A percentile compares a stretch with the other conserved stretches of the same genome.
Evolutionary conservation across 2,329 filamentous ascomycete genomes (phyloP).

Genomic region (Penicillium sp.): DNA sequence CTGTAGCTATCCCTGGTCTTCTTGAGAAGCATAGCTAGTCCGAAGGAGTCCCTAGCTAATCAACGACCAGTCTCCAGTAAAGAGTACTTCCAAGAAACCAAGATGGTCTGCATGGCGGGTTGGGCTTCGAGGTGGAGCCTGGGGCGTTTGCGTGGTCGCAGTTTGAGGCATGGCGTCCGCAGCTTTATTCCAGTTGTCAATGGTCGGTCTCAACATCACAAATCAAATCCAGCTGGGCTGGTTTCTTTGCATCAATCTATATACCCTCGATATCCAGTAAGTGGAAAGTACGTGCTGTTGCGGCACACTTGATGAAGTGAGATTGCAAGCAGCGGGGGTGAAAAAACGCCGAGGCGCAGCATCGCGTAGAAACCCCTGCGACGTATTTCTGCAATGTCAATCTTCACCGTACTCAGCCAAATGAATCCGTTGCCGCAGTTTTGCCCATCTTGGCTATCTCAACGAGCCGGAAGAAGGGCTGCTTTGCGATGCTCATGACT

Average conservation of each 20-base stretch:
- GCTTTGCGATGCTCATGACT: neutral
- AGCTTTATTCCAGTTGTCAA: neutral
- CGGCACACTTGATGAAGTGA: neutral
- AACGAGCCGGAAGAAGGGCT: neutral
- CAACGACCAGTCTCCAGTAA: neutral
- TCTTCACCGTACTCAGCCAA: constrained; percentile 6
- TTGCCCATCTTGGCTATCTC: constrained; percentile 1
- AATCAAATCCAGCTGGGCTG: neutral
- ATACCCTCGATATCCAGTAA: neutral
- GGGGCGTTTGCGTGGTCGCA: neutral
- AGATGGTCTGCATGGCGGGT: neutral
- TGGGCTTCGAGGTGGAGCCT: neutral
- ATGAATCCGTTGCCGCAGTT: neutral
- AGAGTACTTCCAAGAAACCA: neutral
- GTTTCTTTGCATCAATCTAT: neutral
- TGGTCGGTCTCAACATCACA: neutral
- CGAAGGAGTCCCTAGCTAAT: too few relatives aligned
- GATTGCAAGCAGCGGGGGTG: neutral
- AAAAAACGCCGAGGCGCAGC: neutral
- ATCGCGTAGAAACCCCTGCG: neutral
- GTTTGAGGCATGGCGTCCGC: neutral
- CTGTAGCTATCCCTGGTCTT: neutral
- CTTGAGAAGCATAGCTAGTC: neutral
- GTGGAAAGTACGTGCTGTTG: neutral
- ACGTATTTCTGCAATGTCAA: neutral